Evolutionary conservation across 2,329 filamentous ascomycete species (phyloP).

Genomic region (Aphanocladium album): DNA sequence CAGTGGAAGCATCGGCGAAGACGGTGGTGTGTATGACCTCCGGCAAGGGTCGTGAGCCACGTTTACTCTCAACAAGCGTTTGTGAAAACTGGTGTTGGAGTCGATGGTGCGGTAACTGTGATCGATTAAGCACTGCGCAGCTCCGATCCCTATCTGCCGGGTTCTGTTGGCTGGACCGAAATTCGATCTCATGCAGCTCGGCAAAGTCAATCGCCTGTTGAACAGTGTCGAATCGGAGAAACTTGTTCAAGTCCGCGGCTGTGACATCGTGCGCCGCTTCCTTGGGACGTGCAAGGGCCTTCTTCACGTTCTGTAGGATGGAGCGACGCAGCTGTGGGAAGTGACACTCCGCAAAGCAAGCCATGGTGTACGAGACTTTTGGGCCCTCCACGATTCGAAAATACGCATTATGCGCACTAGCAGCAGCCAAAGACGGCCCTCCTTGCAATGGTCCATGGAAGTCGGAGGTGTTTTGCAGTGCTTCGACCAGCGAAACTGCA

Average conservation of each 20-base stretch:
- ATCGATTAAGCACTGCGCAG: slow-evolving; percentile 41
- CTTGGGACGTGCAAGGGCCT: slow-evolving; percentile 51
- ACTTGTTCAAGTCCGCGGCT: slow-evolving; percentile 48
- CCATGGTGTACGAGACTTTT: slow-evolving; percentile 62
- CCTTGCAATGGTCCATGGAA: slow-evolving; percentile 53
- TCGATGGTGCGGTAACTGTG: slow-evolving; percentile 42
- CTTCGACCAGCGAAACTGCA: slow-evolving; percentile 55
- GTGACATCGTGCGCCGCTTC: slow-evolving; percentile 57
- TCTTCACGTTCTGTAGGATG: slow-evolving; percentile 51
- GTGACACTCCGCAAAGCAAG: slow-evolving; percentile 64
- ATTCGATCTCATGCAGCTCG: slow-evolving; percentile 51
- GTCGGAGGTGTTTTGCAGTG: slow-evolving; percentile 53
- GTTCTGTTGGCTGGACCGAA: slow-evolving; percentile 33
- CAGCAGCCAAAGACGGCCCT: slow-evolving; percentile 42
- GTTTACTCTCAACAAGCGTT: slow-evolving; percentile 55
- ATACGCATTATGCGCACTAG: slow-evolving; percentile 48
- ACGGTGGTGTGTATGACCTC: slow-evolving; percentile 53
- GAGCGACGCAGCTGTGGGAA: slow-evolving; percentile 57
- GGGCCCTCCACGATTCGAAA: slow-evolving; percentile 55
- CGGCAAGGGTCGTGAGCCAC: slow-evolving; percentile 45
- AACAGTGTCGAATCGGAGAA: slow-evolving; percentile 63
- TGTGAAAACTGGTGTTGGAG: slow-evolving; percentile 53
- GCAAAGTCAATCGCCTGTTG: slow-evolving; percentile 62
- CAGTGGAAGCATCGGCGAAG: slow-evolving; percentile 26
- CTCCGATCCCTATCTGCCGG: slow-evolving; percentile 31